Base-by-base conservation (phyloP, 208 protist genomes). In the Wallacemonas collosoma region DNA sequence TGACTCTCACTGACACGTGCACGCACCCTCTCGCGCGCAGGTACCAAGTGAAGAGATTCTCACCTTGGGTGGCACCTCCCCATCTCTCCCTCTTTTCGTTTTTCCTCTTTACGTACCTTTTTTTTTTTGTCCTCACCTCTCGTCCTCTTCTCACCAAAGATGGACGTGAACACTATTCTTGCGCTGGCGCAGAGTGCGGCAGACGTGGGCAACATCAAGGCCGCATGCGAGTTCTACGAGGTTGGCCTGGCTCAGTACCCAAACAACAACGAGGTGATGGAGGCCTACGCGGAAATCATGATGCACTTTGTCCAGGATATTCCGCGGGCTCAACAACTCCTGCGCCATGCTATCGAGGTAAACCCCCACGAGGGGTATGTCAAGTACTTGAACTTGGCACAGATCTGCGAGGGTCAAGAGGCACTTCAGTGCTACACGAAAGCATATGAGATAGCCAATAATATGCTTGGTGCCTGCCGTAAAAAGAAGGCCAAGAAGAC, bases 341-440 rank as follows among this genome's bases (percentile, higher is more conserved):
- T 98, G 38, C 81, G 79, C 2, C 88, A 97, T 67, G 91, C 91
- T 26, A 98, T 98, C 68, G 80, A 90, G 36, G 60, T 96, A 11
- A 89, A 87, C 61, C 92, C 92, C 7, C 55, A 95, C 63, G 76
- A 83, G 40, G 93, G 92, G 51, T 88, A 89, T 71, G 90, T 95
- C 38, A 97, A 97, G 84, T 98, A 98, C 79, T 77, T 98, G 36
- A 95, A 95, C 57, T 72, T 98, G 45, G 94, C 91, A 9, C 94
- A 98, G 75, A 81, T 98, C 7, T 87, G 77, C 68, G 87, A 93
- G 38, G 85, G 84, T 1, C 56, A 82, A 2, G 92, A 97, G 77
- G 87, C 88, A 3, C 75, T 98, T 39, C 77, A 86, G 68, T 93
- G 78, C 72, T 98, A 97, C 84, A 76, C 83, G 40, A 88, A 88